Evolutionary conservation across 352 stramenopile species (phyloP), one percentile per base, ranked within the genome.

Genomic region (Phytophthora litchii): DNA sequence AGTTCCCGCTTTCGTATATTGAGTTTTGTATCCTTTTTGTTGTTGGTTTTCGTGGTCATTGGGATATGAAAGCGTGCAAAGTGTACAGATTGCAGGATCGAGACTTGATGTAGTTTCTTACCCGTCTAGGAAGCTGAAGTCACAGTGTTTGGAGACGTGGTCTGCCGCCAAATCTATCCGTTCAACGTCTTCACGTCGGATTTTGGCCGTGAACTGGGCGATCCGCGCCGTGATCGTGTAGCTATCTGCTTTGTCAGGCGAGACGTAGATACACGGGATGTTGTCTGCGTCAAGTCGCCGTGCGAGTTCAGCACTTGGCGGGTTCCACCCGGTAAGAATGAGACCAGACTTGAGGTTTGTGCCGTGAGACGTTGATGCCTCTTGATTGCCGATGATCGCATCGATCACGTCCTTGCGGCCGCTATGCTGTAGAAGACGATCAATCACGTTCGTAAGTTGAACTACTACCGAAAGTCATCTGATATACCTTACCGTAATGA

Each of bases 231-330:
- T 93, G 35, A 95, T 76, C 40, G 82, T 92, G 76, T 93, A 95
- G 79, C 86, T 95, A 68, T 95, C 86, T 35, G 83, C 85, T 58
- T 86, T 88, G 45, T 88, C 75, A 3, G 86, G 86, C 13, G 86
- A 84, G 25, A 93, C 83, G 62, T 95, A 95, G 51, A 95, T 95
- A 68, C 86, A 95, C 44, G 86, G 86, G 53, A 93, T 95, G 54
- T 87, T 91, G 67, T 89, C 83, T 10, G 73, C 73, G n/a, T 95
- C 79, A 21, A 95, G 74, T 34, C 79, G 78, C 36, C 74, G 64
- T 14, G 80, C 72, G 20, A 95, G 76, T 47, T 83, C 78, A 34
- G 73, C 72, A 51, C 72, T 91, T 9, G 86, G 83, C 7, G 81
- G 82, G 44, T 92, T 75, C 86, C 86, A 95, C 10, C 86, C 86